These are phyloP conservation scores for Auricularia heimuer DNA, from an alignment of 768 basidiomycete species.

Conservation along the genomic window DNA sequence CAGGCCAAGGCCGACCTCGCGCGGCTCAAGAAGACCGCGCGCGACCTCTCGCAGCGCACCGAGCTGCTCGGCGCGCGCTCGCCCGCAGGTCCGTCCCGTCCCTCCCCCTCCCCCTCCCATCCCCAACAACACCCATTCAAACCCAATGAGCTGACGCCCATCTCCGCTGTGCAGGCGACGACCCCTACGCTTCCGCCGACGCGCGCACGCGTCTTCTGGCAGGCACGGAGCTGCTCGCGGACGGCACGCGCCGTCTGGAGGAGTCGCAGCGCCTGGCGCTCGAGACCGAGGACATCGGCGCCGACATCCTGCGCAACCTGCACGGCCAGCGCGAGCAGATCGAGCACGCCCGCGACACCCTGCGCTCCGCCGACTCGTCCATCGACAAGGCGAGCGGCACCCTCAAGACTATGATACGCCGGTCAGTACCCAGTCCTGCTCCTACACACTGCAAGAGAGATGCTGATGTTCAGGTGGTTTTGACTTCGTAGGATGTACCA, in stretches of 20 bases:
- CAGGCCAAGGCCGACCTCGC: conserved; percentile 66
- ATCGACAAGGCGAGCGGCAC: conserved; percentile 90
- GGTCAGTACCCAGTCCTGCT: conserved; percentile 42
- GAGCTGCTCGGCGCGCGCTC: background rate
- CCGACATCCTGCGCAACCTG: conserved; percentile 81
- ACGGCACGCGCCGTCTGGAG: conserved; percentile 75
- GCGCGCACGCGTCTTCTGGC: conserved; percentile 66
- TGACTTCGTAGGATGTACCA: conserved; percentile 78
- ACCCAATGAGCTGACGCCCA: conserved; percentile 48
- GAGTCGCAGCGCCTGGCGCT: conserved; percentile 88
- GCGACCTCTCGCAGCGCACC: background rate
- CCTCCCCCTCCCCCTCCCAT: conserved; percentile 58
- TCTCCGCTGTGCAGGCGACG: conserved; percentile 55
- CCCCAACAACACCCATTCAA: conserved; percentile 37
- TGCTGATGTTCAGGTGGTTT: conserved; percentile 1
- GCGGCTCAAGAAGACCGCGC: conserved; percentile 67
- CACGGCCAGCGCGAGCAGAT: conserved; percentile 88
- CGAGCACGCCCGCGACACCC: conserved; percentile 80
- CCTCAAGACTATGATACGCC: conserved; percentile 89
- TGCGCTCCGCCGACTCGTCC: conserved; percentile 75
- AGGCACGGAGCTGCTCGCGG: conserved; percentile 69
- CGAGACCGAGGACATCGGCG: conserved; percentile 93
- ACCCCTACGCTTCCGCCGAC: conserved; percentile 51
- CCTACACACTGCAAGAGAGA: background rate
- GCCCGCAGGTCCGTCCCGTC: conserved; percentile 23